A percentile compares a stretch with the other conserved stretches of the same genome.
These are phyloP conservation scores for Pseudophaeomoniella oleicola DNA, from an alignment of 2,329 filamentous ascomycete species.

Conservation along the genomic window DNA sequence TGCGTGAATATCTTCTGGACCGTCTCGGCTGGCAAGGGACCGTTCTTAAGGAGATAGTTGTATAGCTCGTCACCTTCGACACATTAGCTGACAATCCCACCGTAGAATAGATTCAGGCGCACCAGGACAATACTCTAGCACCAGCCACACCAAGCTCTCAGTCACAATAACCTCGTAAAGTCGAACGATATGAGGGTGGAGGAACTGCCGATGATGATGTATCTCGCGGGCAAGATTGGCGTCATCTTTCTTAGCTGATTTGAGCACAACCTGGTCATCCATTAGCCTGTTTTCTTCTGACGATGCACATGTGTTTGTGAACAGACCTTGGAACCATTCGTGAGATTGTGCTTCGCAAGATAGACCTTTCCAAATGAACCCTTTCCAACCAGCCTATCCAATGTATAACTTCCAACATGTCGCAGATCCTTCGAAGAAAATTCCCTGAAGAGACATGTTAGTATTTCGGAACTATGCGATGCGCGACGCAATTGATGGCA, in stretches of 20 bases:
- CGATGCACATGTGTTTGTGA: constrained; percentile 1
- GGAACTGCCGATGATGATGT: constrained; percentile 93
- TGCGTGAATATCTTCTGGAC: constrained; percentile 95
- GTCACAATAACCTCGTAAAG: constrained; percentile 98
- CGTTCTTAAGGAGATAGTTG: constrained; percentile 82
- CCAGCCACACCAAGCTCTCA: constrained; percentile 87
- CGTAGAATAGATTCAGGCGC: constrained; percentile 15
- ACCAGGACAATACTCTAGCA: constrained; percentile 92
- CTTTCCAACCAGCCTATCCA: constrained; percentile 87
- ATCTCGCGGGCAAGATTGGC: constrained; percentile 93
- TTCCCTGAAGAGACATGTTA: constrained; percentile 45
- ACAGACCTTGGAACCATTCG: constrained; percentile 86
- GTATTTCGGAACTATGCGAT: constrained; percentile 4
- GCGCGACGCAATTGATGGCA: background rate
- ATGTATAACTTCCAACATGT: constrained; percentile 85
- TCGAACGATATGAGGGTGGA: constrained; percentile 91
- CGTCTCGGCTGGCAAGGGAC: constrained; percentile 67
- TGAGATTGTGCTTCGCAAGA: constrained; percentile 88
- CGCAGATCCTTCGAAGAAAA: constrained; percentile 85
- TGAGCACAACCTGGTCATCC: constrained; percentile 69
- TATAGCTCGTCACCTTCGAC: constrained; percentile 79
- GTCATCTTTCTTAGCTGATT: constrained; percentile 92
- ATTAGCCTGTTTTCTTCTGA: constrained; percentile 4
- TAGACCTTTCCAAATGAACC: constrained; percentile 98
- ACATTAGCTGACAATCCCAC: constrained; percentile 5